Evolutionary conservation across 768 basidiomycete genomes (phyloP), one percentile per base, ranked within the genome.

Genomic region (Holtermannia corniformis): DNA sequence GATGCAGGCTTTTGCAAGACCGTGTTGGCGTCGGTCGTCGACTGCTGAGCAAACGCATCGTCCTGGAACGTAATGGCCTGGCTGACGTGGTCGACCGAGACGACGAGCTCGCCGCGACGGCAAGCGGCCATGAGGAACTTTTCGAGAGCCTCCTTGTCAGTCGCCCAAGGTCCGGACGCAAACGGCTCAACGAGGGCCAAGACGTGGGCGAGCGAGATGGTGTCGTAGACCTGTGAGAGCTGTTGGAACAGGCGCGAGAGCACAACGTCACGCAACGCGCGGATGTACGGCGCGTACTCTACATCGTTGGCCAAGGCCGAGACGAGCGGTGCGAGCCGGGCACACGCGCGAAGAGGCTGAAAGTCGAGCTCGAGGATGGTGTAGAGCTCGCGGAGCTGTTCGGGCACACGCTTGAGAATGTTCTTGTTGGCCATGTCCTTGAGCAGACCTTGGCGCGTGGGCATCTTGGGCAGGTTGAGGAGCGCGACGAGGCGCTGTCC

Each of bases 41-140:
- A 42, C 67, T 72, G 52, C 67, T 67, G 56, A 54, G 59, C 54
- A 54, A 85, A 87, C 0, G 83, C 78, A 50, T 86, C 83, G 62
- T 91, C 86, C 43, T 83, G 78, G 64, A 97, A 99, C 4, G 81
- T 78, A 72, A 97, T 82, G 55, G 82, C 83, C 16, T 88, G 86
- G 2, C 79, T 80, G 25, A 85, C 83, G 70, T 99, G 93, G 72
- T 97, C 89, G 43, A 96, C 81, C 14, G 83, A 82, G 57, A 95
- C 84, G 61, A 75, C 79, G 46, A 96, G 80, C 71, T 95, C 90
- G 37, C 88, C 87, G 5, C 85, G 81, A 44, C 84, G 81, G 42
- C 88, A 87, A 54, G 89, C 88, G 28, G 85, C 83, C 86, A 95
- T 93, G 58, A 97, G 75, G 73, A 93, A 96, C 3, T 86, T 85